Evolutionary conservation across 2,329 filamentous ascomycete genomes (phyloP).

Genomic region (Cytospora mali): DNA sequence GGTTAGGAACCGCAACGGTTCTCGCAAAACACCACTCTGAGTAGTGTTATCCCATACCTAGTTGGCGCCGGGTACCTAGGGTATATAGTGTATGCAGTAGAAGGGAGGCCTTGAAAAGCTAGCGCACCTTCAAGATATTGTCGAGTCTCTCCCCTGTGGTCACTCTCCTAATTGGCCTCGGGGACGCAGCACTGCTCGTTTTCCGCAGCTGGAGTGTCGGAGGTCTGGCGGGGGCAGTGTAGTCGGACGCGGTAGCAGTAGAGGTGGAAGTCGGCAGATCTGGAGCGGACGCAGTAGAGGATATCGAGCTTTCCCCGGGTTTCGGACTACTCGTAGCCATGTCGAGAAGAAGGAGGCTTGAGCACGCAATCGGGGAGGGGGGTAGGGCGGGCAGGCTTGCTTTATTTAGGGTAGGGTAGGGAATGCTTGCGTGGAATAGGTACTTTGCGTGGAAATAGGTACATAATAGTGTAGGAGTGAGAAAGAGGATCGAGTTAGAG

Average conservation of each 20-base stretch:
- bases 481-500: too few relatives aligned
- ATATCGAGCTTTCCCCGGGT: conserved; percentile 5
- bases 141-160: conserved; percentile 38
- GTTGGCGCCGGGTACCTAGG: background rate
- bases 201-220: conserved; percentile 26
- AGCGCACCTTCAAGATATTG: conserved; percentile 39
- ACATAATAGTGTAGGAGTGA: too few relatives aligned
- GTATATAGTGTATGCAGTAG: background rate
- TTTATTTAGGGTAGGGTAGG: background rate
- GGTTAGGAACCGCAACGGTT: background rate
- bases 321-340: conserved; percentile 6
- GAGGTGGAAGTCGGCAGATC: conserved; percentile 1
- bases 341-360: background rate
- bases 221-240: background rate
- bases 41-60: background rate
- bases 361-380: background rate
- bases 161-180: conserved; percentile 30
- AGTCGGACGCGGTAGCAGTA: conserved; percentile 2
- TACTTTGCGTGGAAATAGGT: too few relatives aligned
- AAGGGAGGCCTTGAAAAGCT: background rate
- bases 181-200: conserved; percentile 18
- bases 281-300: conserved; percentile 1
- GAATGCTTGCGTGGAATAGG: too few relatives aligned
- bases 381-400: too few relatives aligned
- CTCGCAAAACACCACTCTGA: background rate